These are phyloP conservation scores for Ceratocystis eucalypticola DNA, from an alignment of 2,329 filamentous ascomycete species.

Conservation along the genomic window DNA sequence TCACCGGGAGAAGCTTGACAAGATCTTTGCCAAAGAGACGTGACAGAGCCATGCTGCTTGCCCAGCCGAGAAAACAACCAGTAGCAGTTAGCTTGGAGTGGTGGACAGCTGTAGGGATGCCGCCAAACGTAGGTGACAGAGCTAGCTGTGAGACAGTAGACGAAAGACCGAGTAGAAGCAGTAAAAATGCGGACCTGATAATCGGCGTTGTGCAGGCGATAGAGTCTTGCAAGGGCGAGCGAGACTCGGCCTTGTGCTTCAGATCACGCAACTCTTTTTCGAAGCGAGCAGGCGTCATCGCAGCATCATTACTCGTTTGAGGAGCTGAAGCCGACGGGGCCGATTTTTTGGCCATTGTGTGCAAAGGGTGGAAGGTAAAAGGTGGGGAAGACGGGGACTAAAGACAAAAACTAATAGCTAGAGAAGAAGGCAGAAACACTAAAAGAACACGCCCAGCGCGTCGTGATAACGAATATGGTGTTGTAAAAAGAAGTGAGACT, in stretches of 20 bases:
- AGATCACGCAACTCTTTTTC: conserved; percentile 41
- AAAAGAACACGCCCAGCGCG: conserved; percentile 1
- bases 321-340: conserved; percentile 8
- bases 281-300: conserved; percentile 39
- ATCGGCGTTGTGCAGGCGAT: conserved; percentile 25
- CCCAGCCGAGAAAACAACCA: conserved; percentile 58
- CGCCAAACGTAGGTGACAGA: conserved; percentile 78
- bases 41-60: conserved; percentile 46
- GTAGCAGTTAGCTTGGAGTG: conserved; percentile 54
- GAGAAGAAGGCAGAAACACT: background rate
- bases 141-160: conserved; percentile 61
- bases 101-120: conserved; percentile 60
- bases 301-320: conserved; percentile 20
- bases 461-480: background rate
- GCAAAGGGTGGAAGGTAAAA: background rate
- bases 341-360: conserved; percentile 15
- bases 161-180: conserved; percentile 45
- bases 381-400: background rate
- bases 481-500: background rate
- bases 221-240: conserved; percentile 25
- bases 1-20: conserved; percentile 48
- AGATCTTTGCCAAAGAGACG: conserved; percentile 30
- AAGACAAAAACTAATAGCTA: background rate
- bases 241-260: conserved; percentile 32
- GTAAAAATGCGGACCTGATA: conserved; percentile 29